Evolutionary conservation across 225 moss, liverwort and hornwort genomes (phyloP).

Genomic region (Rhytidiadelphus loreus): DNA sequence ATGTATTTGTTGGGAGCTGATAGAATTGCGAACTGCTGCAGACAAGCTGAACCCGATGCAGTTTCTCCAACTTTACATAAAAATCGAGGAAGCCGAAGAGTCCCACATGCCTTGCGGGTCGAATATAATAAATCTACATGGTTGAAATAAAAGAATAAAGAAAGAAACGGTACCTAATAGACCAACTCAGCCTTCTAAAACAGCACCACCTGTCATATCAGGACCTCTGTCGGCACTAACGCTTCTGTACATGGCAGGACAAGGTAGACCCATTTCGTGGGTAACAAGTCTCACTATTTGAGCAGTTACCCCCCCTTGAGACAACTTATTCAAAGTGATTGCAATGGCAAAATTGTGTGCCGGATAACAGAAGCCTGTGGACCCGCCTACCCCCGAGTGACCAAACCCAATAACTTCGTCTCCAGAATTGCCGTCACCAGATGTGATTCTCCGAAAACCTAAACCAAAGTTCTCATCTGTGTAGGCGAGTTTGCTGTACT

Average conservation of each 20-base stretch:
- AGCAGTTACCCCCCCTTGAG: constrained; percentile 59
- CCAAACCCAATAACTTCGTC: constrained; percentile 51
- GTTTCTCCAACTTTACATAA: neutral
- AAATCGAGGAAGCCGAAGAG: neutral
- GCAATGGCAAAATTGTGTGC: constrained; percentile 61
- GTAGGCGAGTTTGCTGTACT: constrained; percentile 37
- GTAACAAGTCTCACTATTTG: constrained; percentile 68
- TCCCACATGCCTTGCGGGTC: neutral
- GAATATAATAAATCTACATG: constrained; percentile 11
- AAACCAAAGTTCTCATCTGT: constrained; percentile 59
- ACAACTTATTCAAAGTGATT: constrained; percentile 78
- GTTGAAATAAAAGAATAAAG: neutral
- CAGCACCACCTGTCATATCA: constrained; percentile 47
- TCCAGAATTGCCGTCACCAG: neutral
- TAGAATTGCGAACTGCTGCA: neutral
- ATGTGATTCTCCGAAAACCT: constrained; percentile 65
- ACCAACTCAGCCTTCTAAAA: constrained; percentile 1
- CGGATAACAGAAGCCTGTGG: constrained; percentile 79
- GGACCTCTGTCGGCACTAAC: constrained; percentile 37
- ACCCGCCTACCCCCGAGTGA: constrained; percentile 87
- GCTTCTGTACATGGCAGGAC: constrained; percentile 55
- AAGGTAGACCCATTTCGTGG: constrained; percentile 62
- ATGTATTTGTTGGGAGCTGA: constrained; percentile 1
- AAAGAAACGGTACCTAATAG: neutral
- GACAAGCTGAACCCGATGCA: neutral